phyloP scores from a whole-genome alignment of 305 asterid species.

The Coffea humblotiana region DNA sequence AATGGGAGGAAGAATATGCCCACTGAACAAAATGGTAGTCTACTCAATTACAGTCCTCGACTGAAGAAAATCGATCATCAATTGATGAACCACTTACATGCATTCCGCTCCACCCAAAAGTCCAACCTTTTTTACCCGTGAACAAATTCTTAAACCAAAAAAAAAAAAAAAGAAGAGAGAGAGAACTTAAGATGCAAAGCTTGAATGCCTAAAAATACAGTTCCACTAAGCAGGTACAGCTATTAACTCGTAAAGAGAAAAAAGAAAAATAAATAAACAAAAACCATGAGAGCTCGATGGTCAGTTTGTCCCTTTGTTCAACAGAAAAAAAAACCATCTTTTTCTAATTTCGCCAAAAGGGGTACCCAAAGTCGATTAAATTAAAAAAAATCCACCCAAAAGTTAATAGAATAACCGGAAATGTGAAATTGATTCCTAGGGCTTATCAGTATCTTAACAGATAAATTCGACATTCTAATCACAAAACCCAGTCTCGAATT shows the following conservation, averaged over 20 bases:
- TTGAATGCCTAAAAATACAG: background rate
- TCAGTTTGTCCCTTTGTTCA: background rate
- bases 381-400: background rate
- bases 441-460: background rate
- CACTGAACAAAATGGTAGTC: background rate
- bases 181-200: background rate
- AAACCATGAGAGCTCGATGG: background rate
- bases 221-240: background rate
- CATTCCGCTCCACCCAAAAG: background rate
- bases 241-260: background rate
- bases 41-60: background rate
- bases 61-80: background rate
- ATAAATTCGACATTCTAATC: background rate
- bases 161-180: too few species aligned
- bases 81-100: too few species aligned
- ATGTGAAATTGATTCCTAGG: background rate
- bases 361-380: too few species aligned
- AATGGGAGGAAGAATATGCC: background rate
- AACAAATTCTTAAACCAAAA: background rate
- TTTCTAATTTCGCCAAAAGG: background rate
- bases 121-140: background rate
- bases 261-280: background rate
- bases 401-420: background rate
- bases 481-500: background rate
- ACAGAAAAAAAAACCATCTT: background rate